Evolutionary conservation across 108 stramenopile species (phyloP).

Genomic region (Cyclotella sp.): DNA sequence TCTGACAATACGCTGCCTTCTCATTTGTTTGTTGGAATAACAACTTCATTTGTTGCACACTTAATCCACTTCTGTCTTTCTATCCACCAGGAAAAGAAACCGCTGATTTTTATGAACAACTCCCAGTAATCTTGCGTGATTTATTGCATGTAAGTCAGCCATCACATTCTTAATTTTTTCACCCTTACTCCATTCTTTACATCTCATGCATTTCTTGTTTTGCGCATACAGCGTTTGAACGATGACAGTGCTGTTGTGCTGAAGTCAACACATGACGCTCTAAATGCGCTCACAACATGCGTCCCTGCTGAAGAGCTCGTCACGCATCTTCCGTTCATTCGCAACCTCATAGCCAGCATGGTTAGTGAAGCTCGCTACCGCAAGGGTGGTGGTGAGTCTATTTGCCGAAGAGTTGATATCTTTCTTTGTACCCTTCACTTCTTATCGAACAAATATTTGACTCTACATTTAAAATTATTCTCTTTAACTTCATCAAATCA

Average conservation of each 20-base stretch:
- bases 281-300: slow-evolving; percentile 76
- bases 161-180: not conserved
- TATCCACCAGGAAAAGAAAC: slow-evolving; percentile 67
- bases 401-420: too few relatives aligned
- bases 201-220: not conserved
- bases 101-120: slow-evolving; percentile 89
- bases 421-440: too few relatives aligned
- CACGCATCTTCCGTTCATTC: slow-evolving; percentile 89
- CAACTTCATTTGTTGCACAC: slow-evolving; percentile 1
- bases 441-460: too few relatives aligned
- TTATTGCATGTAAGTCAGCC: slow-evolving; percentile 63
- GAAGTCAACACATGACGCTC: slow-evolving; percentile 65
- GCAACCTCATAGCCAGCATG: slow-evolving; percentile 91
- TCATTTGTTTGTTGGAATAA: not conserved
- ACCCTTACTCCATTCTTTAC: not conserved
- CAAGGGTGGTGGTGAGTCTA: slow-evolving; percentile 61
- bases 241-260: slow-evolving; percentile 85
- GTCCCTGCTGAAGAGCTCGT: slow-evolving; percentile 93
- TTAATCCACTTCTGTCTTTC: slow-evolving; percentile 30
- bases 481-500: too few relatives aligned
- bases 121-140: slow-evolving; percentile 88
- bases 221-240: slow-evolving; percentile 69
- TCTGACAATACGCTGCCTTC: not conserved
- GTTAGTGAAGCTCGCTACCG: slow-evolving; percentile 87
- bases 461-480: too few relatives aligned